Percentiles rank a stretch among this genome's conserved stretches.
These are phyloP conservation scores for Fusarium dimerum DNA, from an alignment of 2,329 filamentous ascomycete genomes.

Conservation along the genomic window DNA sequence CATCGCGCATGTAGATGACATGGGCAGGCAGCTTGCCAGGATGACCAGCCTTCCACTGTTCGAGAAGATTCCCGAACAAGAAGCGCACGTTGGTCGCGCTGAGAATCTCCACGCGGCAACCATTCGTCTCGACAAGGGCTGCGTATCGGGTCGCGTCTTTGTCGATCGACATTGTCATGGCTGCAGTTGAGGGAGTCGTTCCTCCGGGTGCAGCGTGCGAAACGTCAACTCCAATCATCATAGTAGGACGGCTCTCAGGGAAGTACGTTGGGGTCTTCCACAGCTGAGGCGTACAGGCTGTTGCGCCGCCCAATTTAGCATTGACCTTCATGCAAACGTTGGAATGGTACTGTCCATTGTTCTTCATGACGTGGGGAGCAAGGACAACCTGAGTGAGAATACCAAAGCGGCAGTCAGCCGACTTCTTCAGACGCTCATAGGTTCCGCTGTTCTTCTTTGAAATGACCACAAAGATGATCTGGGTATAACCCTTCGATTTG, in stretches of 20 bases:
- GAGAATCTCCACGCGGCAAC: constrained; percentile 78
- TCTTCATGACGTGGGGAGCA: constrained; percentile 65
- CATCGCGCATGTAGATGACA: constrained; percentile 91
- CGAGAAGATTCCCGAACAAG: constrained; percentile 66
- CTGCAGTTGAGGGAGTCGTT: constrained; percentile 73
- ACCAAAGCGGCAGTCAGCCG: constrained; percentile 81
- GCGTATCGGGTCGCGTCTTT: constrained; percentile 71
- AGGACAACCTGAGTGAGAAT: constrained; percentile 83
- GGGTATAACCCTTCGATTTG: constrained; percentile 57
- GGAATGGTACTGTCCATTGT: constrained; percentile 80
- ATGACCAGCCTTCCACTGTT: constrained; percentile 64
- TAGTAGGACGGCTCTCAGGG: constrained; percentile 56
- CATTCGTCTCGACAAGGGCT: constrained; percentile 80
- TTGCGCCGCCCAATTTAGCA: constrained; percentile 86
- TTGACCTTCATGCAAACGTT: constrained; percentile 98
- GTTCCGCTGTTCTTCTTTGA: constrained; percentile 67
- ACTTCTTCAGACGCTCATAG: constrained; percentile 89
- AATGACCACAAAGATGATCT: constrained; percentile 80
- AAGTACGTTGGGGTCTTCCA: constrained; percentile 39
- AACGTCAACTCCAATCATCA: constrained; percentile 90
- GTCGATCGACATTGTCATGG: constrained; percentile 82
- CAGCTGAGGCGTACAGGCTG: constrained; percentile 47
- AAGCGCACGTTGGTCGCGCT: constrained; percentile 62
- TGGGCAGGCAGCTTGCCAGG: constrained; percentile 55
- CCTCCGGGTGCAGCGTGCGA: constrained; percentile 77